Percentiles rank a stretch among this genome's conserved stretches.
These are phyloP conservation scores for Alternaria incomplexa DNA, from an alignment of 2,329 filamentous ascomycete genomes.

Conservation along the genomic window DNA sequence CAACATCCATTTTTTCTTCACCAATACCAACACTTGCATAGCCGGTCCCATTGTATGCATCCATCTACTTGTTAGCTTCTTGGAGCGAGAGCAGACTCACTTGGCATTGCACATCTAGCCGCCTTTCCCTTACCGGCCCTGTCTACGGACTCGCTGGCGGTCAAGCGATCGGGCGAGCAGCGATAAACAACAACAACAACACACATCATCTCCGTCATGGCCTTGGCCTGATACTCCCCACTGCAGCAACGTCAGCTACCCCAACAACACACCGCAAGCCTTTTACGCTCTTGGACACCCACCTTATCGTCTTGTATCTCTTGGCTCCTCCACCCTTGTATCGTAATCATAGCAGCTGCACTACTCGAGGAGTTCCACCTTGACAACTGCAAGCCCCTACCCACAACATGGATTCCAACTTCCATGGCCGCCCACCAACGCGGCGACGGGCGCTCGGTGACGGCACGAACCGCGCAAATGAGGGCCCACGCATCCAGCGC, in stretches of 20 bases:
- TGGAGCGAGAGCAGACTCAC: conserved; percentile 33
- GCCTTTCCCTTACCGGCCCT: conserved; percentile 38
- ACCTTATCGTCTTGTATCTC: conserved; percentile 34
- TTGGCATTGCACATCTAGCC: conserved; percentile 33
- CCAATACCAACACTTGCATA: conserved; percentile 19
- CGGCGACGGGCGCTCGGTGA: conserved; percentile 43
- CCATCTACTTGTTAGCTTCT: conserved; percentile 44
- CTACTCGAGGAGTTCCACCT: conserved; percentile 7
- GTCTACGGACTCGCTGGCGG: conserved; percentile 24
- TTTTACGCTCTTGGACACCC: conserved; percentile 22
- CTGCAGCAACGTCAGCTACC: conserved; percentile 19
- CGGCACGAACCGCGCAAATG: conserved; percentile 42
- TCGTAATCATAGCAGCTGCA: conserved; percentile 13
- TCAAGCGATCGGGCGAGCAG: conserved; percentile 18
- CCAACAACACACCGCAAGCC: conserved; percentile 17
- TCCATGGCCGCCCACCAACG: conserved; percentile 39
- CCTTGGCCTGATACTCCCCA: conserved; percentile 12
- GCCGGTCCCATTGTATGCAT: conserved; percentile 35
- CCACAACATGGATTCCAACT: conserved; percentile 38
- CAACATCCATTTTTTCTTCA: conserved; percentile 2
- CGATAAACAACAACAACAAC: conserved; percentile 29
- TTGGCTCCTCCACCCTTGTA: conserved; percentile 20
- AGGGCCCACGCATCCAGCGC: conserved; percentile 25
- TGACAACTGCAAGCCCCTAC: conserved; percentile 11
- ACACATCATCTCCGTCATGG: conserved; percentile 25